A percentile compares a stretch with the other conserved stretches of the same genome.
phyloP scores from a whole-genome alignment of 192 early-diverging fungal species.

The Coemansia umbellata region DNA sequence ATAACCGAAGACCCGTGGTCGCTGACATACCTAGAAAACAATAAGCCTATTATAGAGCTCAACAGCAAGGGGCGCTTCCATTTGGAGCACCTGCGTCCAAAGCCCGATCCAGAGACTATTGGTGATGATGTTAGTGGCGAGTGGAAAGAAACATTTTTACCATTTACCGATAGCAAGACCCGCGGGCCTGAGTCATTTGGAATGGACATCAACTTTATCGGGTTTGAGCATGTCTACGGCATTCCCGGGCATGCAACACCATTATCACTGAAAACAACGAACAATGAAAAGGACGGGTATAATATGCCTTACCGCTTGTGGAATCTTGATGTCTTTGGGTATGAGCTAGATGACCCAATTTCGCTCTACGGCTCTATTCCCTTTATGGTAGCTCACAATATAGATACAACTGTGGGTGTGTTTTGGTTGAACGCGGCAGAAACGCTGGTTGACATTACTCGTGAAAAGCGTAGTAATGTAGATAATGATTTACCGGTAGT shows the following conservation, averaged over 20 bases:
- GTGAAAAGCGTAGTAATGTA: constrained; percentile 49
- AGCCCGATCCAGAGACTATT: constrained; percentile 37
- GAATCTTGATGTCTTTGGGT: constrained; percentile 98
- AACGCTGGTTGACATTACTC: constrained; percentile 96
- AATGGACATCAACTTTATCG: constrained; percentile 87
- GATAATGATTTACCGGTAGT: constrained; percentile 5
- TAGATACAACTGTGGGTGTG: constrained; percentile 68
- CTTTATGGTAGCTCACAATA: constrained; percentile 87
- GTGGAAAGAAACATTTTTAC: constrained; percentile 87
- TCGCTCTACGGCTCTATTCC: constrained; percentile 94
- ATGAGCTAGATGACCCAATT: constrained; percentile 89
- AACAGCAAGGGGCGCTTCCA: constrained; percentile 82
- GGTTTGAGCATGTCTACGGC: constrained; percentile 86
- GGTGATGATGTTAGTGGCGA: constrained; percentile 53
- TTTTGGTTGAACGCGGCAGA: constrained; percentile 95
- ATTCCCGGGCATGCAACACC: constrained; percentile 90
- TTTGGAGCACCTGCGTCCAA: constrained; percentile 67
- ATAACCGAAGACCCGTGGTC: constrained; percentile 44
- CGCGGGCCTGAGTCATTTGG: constrained; percentile 91
- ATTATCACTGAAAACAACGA: constrained; percentile 82
- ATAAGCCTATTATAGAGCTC: constrained; percentile 58
- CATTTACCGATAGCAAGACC: constrained; percentile 86
- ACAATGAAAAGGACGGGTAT: constrained; percentile 64
- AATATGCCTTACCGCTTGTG: constrained; percentile 93
- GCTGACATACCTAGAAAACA: constrained; percentile 28